Base-by-base conservation (phyloP, 495 filamentous ascomycete species). In the Sordaria brevicollis region DNA sequence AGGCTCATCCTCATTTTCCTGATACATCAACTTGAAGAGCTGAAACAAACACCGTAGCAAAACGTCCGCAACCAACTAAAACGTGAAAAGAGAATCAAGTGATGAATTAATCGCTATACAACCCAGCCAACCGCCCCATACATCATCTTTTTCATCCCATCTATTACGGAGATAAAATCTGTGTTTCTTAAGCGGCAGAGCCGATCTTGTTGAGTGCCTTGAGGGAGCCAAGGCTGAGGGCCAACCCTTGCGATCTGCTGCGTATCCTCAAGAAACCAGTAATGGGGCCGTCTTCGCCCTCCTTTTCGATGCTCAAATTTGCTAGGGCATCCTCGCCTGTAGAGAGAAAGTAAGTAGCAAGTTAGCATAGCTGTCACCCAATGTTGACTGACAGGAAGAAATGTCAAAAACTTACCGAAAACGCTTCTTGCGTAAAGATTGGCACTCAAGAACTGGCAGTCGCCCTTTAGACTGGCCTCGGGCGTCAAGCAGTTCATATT, bases 261-360 rank as follows among this genome's bases (percentile, higher is more conserved):
- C 96, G 89, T 86, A 99, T 99, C 74, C 96, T 91, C 67, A 99
- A 92, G 79, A 99, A 99, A n/a, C 96, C 96, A 34, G 95, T 98
- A 71, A 99, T 91, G 6, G 93, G 93, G 34, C 96, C 95, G 76
- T 96, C 90, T 11, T 97, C 93, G 66, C 93, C 93, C 79, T 98
- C 93, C 82, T 97, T 95, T 78, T 99, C 96, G 75, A 99, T 97
- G 76, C 93, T 97, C 81, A 99, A 76, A 78, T 99, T 99, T 71
- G 96, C 96, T 71, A 99, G 83, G 57, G 96, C 96, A 83, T 99
- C 96, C 93, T 99, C 96, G 74, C 96, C 96, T 99, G 43, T 35
- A 29, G 9, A 9, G 49, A 62, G 6, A 17, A 15, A 10, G 10
- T 7, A 57, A 11, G 65, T 80, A 10, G 10, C 6, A 57, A 11